Evolutionary conservation across 2,329 filamentous ascomycete genomes (phyloP), one percentile per base, ranked within the genome.

Genomic region (Plectosphaerella sp.): DNA sequence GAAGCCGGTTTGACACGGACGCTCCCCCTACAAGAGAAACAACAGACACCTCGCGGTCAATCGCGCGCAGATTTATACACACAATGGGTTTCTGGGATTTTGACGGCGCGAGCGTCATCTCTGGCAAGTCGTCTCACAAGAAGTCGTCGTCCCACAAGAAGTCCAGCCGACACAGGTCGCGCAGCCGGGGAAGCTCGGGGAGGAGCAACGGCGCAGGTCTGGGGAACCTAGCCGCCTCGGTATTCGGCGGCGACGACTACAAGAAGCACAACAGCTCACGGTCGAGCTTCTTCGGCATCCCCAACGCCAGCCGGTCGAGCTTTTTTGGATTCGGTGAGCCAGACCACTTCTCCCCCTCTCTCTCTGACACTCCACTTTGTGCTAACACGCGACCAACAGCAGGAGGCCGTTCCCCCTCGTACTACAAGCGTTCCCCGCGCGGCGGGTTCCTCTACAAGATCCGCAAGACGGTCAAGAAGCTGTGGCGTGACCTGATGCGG

Each of bases 341-440:
- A n/a, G n/a, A 16, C 43, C 49, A 37, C 35, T 37, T 45, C 16
- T 35, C 12, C 7, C 37, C n/a, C 18, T 12, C 10, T 22, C 45
- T 47, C 42, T 39, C 50, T 43, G 37, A 14, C 36, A 24, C 25
- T 47, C n/a, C 36, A 24, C 25, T 47, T 45, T 47, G 9, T 42
- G 3, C 4, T 47, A 12, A 39, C 50, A n/a, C 28, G n/a, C 16
- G 7, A 16, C 36, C 22, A 8, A 24, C 18, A 50, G 18, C 35
- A 9, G 42, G 54, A 69, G 78, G 78, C 62, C 77, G 78, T 12
- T 33, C 28, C 53, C 77, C 79, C 24, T 82, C 81, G 42, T 86
- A 88, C 65, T 92, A 91, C 72, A 89, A 89, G 65, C 88, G 90
- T 63, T 88, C 89, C 16, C 89, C 93, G 2, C 88, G 93, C 59